These are phyloP conservation scores for Solanum hybrid DNA, from an alignment of 305 asterid genomes.

Conservation along the genomic window DNA sequence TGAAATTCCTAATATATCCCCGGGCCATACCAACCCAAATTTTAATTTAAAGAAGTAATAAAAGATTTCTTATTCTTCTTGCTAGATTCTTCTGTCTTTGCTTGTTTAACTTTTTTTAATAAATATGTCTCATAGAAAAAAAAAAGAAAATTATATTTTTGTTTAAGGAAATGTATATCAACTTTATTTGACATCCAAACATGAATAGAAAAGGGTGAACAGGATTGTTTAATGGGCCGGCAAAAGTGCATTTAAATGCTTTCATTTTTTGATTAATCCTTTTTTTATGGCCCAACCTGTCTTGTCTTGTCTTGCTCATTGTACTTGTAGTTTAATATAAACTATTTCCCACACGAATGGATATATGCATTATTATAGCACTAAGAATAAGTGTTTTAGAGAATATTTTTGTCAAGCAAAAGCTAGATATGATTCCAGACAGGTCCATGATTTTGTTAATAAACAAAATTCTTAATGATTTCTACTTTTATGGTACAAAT, in stretches of 20 bases:
- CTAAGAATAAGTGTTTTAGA: neutral
- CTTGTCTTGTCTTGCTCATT: neutral
- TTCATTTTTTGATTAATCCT: neutral
- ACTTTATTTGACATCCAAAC: constrained; percentile 1
- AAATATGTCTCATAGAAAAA: neutral
- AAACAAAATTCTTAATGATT: neutral
- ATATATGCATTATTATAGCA: neutral
- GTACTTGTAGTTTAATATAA: neutral
- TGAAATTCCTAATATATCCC: neutral
- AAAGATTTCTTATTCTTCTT: neutral
- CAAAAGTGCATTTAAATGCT: neutral
- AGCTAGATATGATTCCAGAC: constrained; percentile 3
- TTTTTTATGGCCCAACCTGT: constrained; percentile 1
- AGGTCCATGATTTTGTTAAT: neutral
- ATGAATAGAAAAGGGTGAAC: neutral
- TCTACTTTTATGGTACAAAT: neutral
- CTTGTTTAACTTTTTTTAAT: neutral
- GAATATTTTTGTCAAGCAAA: neutral
- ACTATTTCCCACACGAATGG: constrained; percentile 6
- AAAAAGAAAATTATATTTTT: neutral
- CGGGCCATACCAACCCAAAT: neutral
- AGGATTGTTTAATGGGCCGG: constrained; percentile 4
- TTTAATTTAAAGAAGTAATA: neutral
- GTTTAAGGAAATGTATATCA: neutral
- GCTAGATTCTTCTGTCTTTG: neutral